Conservation (phyloP, 148 eudicot species). For the Polygonum aviculare region DNA sequence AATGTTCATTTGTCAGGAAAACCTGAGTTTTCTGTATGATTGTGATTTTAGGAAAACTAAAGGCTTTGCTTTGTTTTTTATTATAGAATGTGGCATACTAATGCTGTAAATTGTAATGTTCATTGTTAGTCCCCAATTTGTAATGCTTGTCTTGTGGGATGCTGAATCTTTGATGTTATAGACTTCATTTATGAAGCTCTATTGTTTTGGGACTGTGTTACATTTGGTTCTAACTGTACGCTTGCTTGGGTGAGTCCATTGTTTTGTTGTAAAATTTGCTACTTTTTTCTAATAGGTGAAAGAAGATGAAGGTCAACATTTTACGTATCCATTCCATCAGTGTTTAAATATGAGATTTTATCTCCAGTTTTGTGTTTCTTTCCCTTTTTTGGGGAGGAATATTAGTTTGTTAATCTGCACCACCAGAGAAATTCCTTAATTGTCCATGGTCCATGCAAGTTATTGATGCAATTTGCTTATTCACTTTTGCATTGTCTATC, state of each 20-base stretch:
- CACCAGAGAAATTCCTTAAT: not conserved
- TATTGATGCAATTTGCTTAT: not conserved
- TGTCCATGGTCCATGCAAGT: not conserved
- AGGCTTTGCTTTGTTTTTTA: too few relatives aligned
- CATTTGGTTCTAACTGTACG: not conserved
- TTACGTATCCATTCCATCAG: constrained; percentile 42
- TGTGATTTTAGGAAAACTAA: too few relatives aligned
- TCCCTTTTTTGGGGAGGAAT: not conserved
- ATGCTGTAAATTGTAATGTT: too few relatives aligned
- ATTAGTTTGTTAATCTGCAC: not conserved
- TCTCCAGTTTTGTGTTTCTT: not conserved
- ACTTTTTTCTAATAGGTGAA: constrained; percentile 12
- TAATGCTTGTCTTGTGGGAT: too few relatives aligned
- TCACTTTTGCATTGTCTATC: not conserved
- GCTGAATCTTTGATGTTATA: not conserved
- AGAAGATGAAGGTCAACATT: constrained; percentile 70
- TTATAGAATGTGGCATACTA: too few relatives aligned
- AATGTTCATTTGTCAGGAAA: too few relatives aligned
- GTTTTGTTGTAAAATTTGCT: not conserved
- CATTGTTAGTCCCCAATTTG: too few relatives aligned
- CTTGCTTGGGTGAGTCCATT: not conserved
- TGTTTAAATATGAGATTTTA: not conserved
- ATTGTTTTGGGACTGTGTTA: not conserved
- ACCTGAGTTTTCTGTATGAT: too few relatives aligned
- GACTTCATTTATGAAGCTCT: not conserved